Evolutionary conservation across 2,329 filamentous ascomycete species (phyloP), one percentile per base, ranked within the genome.

Genomic region (Blastomyces emzantsi): DNA sequence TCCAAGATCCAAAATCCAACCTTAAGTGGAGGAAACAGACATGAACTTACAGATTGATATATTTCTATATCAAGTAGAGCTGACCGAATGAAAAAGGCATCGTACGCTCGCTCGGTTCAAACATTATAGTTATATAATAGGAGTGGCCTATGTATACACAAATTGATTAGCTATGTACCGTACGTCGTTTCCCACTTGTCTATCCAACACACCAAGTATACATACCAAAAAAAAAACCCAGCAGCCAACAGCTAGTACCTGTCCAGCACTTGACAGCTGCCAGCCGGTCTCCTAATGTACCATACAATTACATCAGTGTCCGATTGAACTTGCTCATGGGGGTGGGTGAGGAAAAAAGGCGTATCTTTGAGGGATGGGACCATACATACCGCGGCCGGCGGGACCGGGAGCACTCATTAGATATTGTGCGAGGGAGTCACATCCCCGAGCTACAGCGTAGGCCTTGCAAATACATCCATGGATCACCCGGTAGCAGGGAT

Each of bases 181-280:
- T n/a, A n/a, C n/a, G n/a, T n/a, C n/a, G 33, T 36, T 36, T 36
- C 33, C 33, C 33, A 36, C 33, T 36, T 36, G 33, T 9, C 33
- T 36, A 36, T 36, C 33, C 33, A 36, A 36, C 33, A 36, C 33
- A 1, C 1, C 33, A 36, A 36, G 9, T 36, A 36, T 36, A 36
- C 33, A 1, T 36, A 36, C 33, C 33, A 36, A 36, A 36, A 7
- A 36, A 36, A 36, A 9, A 7, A 36, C 7, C 33, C 8, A 36
- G 2, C 33, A 5, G 33, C 33, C 33, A 3, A 30, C 28, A 30
- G 28, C 28, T 3, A 36, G 30, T 41, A 28, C 55, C 36, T 41
- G 28, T 41, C 36, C 36, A 58, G 55, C 55, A 57, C 55, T 25
- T 57, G 55, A n/a, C 55, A 58, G 33, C 36, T n/a, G 33, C 9